These are phyloP conservation scores for Ramalina intermedia DNA, from an alignment of 495 filamentous ascomycete genomes.

Conservation along the genomic window DNA sequence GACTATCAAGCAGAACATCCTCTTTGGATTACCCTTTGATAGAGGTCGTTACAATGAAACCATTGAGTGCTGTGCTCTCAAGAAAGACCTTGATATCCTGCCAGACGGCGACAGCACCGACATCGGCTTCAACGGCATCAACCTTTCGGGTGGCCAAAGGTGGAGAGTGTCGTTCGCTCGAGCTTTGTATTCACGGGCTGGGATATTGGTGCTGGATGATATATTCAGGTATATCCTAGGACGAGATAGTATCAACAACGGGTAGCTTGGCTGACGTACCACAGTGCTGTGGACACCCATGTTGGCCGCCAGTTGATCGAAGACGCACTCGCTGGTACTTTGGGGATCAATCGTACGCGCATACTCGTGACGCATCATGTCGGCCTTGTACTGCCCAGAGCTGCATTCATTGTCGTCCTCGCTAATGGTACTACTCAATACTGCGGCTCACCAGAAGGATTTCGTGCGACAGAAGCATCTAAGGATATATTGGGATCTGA, in stretches of 20 bases:
- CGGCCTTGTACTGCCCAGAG: conserved; percentile 50
- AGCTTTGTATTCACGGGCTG: conserved; percentile 67
- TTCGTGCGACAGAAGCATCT: conserved; percentile 39
- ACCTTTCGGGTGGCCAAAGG: conserved; percentile 69
- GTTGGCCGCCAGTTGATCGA: conserved; percentile 68
- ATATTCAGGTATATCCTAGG: conserved; percentile 50
- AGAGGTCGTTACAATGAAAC: conserved; percentile 49
- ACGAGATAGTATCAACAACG: conserved; percentile 5
- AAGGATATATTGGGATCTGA: conserved; percentile 45
- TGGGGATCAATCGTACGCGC: conserved; percentile 55
- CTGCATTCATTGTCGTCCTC: conserved; percentile 56
- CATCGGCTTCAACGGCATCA: conserved; percentile 71
- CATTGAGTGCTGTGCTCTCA: conserved; percentile 52
- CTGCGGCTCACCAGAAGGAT: conserved; percentile 43
- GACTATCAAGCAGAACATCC: conserved; percentile 58
- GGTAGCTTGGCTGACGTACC: background rate
- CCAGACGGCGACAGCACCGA: conserved; percentile 63
- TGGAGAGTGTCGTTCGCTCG: conserved; percentile 71
- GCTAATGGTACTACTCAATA: conserved; percentile 50
- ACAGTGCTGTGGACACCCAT: conserved; percentile 41
- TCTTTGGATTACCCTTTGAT: conserved; percentile 57
- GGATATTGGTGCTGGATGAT: conserved; percentile 68
- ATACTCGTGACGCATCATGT: conserved; percentile 76
- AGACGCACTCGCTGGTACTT: conserved; percentile 52
- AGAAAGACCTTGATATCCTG: conserved; percentile 62